Conservation (phyloP, 805 yeast species). For the Teunomyces gatunensis region DNA sequence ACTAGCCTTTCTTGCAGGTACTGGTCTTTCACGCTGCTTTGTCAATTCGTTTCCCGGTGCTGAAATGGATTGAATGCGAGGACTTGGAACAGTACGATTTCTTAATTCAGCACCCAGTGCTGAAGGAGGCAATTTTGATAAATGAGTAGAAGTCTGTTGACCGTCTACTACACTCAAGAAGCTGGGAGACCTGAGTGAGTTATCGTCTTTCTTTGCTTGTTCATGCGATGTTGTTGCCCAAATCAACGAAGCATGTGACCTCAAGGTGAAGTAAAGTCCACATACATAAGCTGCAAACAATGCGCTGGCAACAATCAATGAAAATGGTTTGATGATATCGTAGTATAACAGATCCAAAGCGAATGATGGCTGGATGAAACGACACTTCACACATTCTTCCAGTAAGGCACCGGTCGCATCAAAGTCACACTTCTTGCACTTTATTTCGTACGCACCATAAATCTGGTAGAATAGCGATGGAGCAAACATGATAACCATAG, state of each 20-base stretch:
- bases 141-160: neutral
- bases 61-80: conserved; percentile 16
- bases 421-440: conserved; percentile 57
- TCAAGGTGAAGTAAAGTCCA: conserved; percentile 88
- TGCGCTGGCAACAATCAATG: conserved; percentile 73
- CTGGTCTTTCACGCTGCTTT: neutral
- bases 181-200: conserved; percentile 35
- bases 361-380: conserved; percentile 74
- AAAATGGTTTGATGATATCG: conserved; percentile 74
- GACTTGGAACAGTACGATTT: neutral
- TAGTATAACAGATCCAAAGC: conserved; percentile 65
- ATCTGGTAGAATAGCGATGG: conserved; percentile 89
- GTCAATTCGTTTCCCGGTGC: conserved; percentile 16
- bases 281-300: conserved; percentile 81
- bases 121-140: conserved; percentile 1
- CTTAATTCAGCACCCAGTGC: neutral
- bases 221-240: conserved; percentile 66
- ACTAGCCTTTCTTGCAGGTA: conserved; percentile 2
- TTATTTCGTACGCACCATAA: conserved; percentile 80
- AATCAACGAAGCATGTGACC: conserved; percentile 94
- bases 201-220: conserved; percentile 23
- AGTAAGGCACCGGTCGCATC: conserved; percentile 6
- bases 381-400: conserved; percentile 64
- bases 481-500: conserved; percentile 85
- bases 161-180: conserved; percentile 22